Conservation (phyloP, 2,329 filamentous ascomycete species). For the Fusarium guadeloupense region DNA sequence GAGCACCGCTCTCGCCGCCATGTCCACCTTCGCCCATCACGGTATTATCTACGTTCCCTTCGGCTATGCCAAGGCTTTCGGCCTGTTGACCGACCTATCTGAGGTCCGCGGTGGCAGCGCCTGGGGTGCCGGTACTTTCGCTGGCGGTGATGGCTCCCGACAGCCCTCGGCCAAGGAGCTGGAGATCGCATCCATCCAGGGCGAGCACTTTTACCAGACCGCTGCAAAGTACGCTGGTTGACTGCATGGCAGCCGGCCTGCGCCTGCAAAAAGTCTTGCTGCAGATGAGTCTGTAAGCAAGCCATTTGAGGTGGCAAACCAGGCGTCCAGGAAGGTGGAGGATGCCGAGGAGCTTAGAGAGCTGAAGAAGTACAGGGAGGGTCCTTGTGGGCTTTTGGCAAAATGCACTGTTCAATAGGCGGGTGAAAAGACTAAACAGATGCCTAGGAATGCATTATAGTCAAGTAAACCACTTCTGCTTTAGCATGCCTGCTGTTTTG, state of each 20-base stretch:
- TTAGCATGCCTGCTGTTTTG: too few relatives aligned
- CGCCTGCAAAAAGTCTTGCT: too few relatives aligned
- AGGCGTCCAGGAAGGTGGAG: too few relatives aligned
- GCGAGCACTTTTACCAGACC: conserved; percentile 82
- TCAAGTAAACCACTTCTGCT: too few relatives aligned
- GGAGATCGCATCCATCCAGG: conserved; percentile 81
- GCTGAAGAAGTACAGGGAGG: too few relatives aligned
- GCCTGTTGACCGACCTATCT: conserved; percentile 71
- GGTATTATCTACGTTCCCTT: conserved; percentile 97
- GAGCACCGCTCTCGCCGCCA: conserved; percentile 78
- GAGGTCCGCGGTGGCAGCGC: conserved; percentile 88
- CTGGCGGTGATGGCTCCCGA: conserved; percentile 80
- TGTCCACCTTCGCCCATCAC: conserved; percentile 91
- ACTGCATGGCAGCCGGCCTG: conserved; percentile 73
- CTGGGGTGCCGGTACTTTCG: conserved; percentile 95
- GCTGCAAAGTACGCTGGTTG: conserved; percentile 78
- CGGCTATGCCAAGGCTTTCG: conserved; percentile 85
- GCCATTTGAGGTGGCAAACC: too few relatives aligned
- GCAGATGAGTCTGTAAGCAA: too few relatives aligned
- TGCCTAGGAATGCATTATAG: too few relatives aligned
- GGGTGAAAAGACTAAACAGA: too few relatives aligned
- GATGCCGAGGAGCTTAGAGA: too few relatives aligned
- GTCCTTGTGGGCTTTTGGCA: too few relatives aligned
- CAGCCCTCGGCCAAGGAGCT: conserved; percentile 81
- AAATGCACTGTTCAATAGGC: too few relatives aligned